Evolutionary conservation across 164 flowering plant species (phyloP).

Genomic region (Hamamelis virginiana): DNA sequence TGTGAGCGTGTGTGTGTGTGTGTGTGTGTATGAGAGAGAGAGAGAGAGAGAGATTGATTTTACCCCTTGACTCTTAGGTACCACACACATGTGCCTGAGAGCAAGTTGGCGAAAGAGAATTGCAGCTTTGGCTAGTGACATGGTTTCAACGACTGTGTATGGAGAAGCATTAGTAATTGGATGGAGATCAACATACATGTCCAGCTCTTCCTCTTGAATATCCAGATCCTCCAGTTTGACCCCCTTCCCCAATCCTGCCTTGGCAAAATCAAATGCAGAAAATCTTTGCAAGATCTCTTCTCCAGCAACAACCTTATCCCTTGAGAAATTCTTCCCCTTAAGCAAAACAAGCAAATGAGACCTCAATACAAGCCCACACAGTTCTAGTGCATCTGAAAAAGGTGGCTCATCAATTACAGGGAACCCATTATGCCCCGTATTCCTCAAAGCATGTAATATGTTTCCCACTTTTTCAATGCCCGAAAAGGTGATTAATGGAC

Average conservation of each 20-base stretch:
- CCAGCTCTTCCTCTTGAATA: slow-evolving; percentile 33
- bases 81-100: slow-evolving; percentile 39
- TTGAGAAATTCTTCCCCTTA: slow-evolving; percentile 26
- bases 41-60: not conserved
- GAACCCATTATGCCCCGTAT: slow-evolving; percentile 33
- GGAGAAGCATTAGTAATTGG: slow-evolving; percentile 39
- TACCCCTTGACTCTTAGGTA: slow-evolving; percentile 38
- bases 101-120: slow-evolving; percentile 39
- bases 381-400: slow-evolving; percentile 22
- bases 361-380: slow-evolving; percentile 36
- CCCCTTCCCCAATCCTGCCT: slow-evolving; percentile 36
- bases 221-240: slow-evolving; percentile 27
- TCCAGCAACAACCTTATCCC: slow-evolving; percentile 8
- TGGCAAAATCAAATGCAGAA: slow-evolving; percentile 29
- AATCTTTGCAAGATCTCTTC: slow-evolving; percentile 20
- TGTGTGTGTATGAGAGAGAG: not conserved
- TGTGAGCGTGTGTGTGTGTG: too few relatives aligned
- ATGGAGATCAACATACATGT: slow-evolving; percentile 39
- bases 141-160: slow-evolving; percentile 40
- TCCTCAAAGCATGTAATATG: slow-evolving; percentile 27
- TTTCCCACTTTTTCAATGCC: slow-evolving; percentile 34
- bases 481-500: slow-evolving; percentile 30
- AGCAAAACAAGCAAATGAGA: slow-evolving; percentile 37
- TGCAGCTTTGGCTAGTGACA: slow-evolving; percentile 40
- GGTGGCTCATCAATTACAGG: slow-evolving; percentile 37